These are phyloP conservation scores for Chrysosporium queenslandicum DNA, from an alignment of 2,329 filamentous ascomycete genomes.

Conservation along the genomic window DNA sequence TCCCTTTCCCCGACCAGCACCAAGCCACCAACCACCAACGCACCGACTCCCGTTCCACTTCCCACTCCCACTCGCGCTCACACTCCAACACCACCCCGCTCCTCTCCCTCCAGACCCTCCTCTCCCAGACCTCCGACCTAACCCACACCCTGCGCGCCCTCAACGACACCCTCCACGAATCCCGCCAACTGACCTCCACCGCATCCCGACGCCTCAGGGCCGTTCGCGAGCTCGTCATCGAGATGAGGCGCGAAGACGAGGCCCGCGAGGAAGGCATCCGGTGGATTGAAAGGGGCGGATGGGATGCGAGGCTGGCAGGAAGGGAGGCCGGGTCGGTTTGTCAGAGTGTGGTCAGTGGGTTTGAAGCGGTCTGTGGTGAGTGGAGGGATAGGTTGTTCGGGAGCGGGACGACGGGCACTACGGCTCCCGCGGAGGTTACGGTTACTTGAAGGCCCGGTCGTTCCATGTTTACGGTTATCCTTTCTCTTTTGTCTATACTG, in stretches of 20 bases:
- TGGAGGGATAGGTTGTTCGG: slow-evolving; percentile 68
- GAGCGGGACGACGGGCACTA: background rate
- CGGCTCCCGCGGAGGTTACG: slow-evolving; percentile 19
- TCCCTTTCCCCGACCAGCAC: slow-evolving; percentile 39
- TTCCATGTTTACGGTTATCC: background rate
- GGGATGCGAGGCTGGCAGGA: slow-evolving; percentile 64
- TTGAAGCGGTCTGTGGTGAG: slow-evolving; percentile 78
- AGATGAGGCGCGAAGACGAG: slow-evolving; percentile 75
- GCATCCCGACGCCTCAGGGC: slow-evolving; percentile 70
- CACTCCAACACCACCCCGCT: slow-evolving; percentile 39
- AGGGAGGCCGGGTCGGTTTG: slow-evolving; percentile 78
- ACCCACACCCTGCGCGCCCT: slow-evolving; percentile 74
- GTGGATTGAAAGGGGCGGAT: slow-evolving; percentile 73
- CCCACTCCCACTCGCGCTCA: slow-evolving; percentile 10
- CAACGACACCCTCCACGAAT: slow-evolving; percentile 89
- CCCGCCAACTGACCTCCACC: slow-evolving; percentile 71
- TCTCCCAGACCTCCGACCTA: slow-evolving; percentile 60
- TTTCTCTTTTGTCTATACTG: background rate
- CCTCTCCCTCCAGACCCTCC: slow-evolving; percentile 57
- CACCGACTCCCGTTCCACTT: slow-evolving; percentile 12
- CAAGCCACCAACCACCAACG: slow-evolving; percentile 23
- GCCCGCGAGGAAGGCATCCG: slow-evolving; percentile 68
- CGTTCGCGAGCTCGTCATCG: slow-evolving; percentile 73
- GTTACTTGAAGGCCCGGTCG: slow-evolving; percentile 17
- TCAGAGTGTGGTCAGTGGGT: slow-evolving; percentile 78